Conservation (phyloP, 768 basidiomycete genomes). For the Termitomyces sp. region DNA sequence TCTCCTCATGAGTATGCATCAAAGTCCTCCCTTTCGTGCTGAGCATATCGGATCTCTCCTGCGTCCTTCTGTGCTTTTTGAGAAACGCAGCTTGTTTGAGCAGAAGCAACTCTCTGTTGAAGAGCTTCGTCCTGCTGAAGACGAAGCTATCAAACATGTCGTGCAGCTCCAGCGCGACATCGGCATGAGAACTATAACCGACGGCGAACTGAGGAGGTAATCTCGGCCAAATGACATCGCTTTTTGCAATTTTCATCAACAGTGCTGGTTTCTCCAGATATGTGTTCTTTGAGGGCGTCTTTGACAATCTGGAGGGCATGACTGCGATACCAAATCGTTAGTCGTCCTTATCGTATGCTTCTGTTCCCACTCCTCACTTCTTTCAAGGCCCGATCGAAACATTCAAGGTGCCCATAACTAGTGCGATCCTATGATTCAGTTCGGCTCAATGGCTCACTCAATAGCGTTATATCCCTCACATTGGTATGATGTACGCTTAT, state of each 20-base stretch:
- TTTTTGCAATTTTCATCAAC: background rate
- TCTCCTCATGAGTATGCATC: constrained; percentile 19
- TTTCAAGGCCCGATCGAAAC: constrained; percentile 35
- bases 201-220: constrained; percentile 48
- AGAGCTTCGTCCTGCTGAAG: constrained; percentile 44
- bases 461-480: constrained; percentile 43
- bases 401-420: constrained; percentile 40
- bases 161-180: constrained; percentile 47
- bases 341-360: constrained; percentile 7
- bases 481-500: constrained; percentile 32
- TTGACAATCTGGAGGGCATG: constrained; percentile 64
- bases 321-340: constrained; percentile 42
- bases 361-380: constrained; percentile 3
- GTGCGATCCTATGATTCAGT: background rate
- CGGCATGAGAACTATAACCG: constrained; percentile 57
- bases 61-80: constrained; percentile 43
- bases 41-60: constrained; percentile 62
- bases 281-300: constrained; percentile 61
- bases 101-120: constrained; percentile 31
- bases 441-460: background rate
- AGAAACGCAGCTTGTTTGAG: constrained; percentile 39
- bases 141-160: constrained; percentile 47
- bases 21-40: constrained; percentile 37
- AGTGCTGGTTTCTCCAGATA: constrained; percentile 26
- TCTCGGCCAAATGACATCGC: background rate